Evolutionary conservation across 805 yeast species (phyloP).

Genomic region (Wickerhamiella cacticola): DNA sequence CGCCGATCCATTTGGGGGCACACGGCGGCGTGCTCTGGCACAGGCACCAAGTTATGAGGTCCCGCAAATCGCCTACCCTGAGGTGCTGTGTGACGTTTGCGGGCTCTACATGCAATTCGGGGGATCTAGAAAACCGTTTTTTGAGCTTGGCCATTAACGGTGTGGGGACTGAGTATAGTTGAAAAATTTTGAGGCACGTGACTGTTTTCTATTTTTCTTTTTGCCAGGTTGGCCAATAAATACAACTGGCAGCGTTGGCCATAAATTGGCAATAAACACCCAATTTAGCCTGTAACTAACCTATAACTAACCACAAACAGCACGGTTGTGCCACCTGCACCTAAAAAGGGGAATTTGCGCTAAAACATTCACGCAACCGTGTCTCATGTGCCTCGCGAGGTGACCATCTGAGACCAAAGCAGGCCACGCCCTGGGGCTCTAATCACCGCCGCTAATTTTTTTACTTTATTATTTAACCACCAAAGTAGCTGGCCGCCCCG

Average conservation of each 20-base stretch:
- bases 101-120: slow-evolving; percentile 9
- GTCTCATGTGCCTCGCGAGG: neutral
- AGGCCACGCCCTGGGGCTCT: too few species aligned
- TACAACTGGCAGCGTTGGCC: too few species aligned
- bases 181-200: slow-evolving; percentile 9
- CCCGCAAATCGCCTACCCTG: slow-evolving; percentile 33
- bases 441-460: too few species aligned
- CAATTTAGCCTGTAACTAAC: too few species aligned
- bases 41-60: slow-evolving; percentile 35
- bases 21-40: slow-evolving; percentile 29
- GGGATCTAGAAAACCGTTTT: slow-evolving; percentile 3
- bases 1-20: slow-evolving; percentile 39
- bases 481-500: neutral
- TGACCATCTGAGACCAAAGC: too few species aligned
- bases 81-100: slow-evolving; percentile 12
- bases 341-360: neutral
- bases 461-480: neutral
- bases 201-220: neutral
- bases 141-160: slow-evolving; percentile 1
- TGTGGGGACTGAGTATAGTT: too few species aligned
- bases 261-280: too few species aligned
- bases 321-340: neutral
- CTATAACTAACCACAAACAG: neutral
- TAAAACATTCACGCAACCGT: neutral
- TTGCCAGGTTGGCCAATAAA: neutral